phyloP scores from a whole-genome alignment of 2,329 filamentous ascomycete species.

The Colletotrichum orbiculare region DNA sequence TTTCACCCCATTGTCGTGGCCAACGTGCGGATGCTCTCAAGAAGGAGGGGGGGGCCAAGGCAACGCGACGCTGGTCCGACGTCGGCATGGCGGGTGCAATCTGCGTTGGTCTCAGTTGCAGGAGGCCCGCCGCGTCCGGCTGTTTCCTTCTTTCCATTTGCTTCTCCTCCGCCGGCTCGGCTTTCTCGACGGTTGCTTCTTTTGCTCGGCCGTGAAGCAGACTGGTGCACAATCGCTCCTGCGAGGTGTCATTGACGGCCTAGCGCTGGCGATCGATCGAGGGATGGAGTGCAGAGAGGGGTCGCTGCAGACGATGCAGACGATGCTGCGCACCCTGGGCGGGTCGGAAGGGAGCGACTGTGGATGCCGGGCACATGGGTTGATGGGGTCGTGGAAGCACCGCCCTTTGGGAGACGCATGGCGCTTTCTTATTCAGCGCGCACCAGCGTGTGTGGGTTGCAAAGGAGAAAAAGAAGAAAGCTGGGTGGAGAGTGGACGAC shows the following conservation, averaged over 20 bases:
- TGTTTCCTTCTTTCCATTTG: background rate
- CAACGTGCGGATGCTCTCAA: too few relatives aligned
- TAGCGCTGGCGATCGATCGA: constrained; percentile 33
- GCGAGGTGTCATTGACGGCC: constrained; percentile 22
- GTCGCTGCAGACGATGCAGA: background rate
- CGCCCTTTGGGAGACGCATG: too few relatives aligned
- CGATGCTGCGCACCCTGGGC: too few relatives aligned
- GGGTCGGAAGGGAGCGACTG: too few relatives aligned
- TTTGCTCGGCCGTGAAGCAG: background rate
- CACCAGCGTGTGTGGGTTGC: too few relatives aligned
- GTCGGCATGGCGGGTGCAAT: constrained; percentile 10
- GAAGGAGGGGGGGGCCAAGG: background rate
- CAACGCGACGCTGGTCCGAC: constrained; percentile 20
- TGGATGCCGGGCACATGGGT: too few relatives aligned
- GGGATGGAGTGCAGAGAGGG: constrained; percentile 12
- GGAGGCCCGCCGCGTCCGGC: background rate
- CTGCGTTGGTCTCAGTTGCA: constrained; percentile 16
- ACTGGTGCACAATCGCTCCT: constrained; percentile 7
- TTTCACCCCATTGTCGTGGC: background rate
- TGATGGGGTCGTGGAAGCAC: too few relatives aligned
- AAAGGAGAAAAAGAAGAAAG: too few relatives aligned
- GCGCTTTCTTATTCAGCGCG: too few relatives aligned
- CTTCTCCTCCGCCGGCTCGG: constrained; percentile 6
- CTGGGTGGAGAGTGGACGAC: too few relatives aligned
- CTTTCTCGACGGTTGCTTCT: constrained; percentile 7